These are phyloP conservation scores for Euphorbia celastroides DNA, from an alignment of 441 rosid genomes.

Conservation along the genomic window DNA sequence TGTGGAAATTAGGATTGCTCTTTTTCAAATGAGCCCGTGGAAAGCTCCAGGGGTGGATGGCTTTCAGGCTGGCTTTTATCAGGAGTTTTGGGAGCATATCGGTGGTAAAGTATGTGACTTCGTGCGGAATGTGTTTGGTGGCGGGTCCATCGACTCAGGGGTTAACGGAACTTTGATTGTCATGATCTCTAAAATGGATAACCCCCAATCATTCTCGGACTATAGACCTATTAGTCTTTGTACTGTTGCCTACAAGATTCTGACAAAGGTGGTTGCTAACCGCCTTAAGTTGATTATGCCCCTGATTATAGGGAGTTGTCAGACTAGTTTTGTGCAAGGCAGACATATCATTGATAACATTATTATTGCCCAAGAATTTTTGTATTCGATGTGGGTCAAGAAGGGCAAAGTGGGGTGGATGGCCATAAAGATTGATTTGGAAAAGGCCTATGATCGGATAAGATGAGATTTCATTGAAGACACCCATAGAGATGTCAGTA, in stretches of 20 bases:
- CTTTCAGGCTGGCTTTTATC: too few relatives aligned
- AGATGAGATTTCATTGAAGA: too few relatives aligned
- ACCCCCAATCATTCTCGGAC: background rate
- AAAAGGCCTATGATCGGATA: too few relatives aligned
- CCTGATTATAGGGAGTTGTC: background rate
- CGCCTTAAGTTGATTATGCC: background rate
- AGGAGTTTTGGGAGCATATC: too few relatives aligned
- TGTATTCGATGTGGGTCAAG: background rate
- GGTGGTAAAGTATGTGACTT: too few relatives aligned
- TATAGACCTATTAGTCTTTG: background rate
- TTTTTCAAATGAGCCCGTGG: too few relatives aligned
- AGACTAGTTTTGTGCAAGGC: background rate
- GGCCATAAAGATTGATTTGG: background rate
- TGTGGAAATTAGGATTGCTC: background rate
- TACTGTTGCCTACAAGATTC: background rate
- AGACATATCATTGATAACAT: background rate
- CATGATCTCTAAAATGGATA: background rate
- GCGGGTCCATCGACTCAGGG: too few relatives aligned
- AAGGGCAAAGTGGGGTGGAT: background rate
- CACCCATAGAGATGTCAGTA: too few relatives aligned
- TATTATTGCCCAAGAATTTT: background rate
- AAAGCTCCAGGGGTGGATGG: too few relatives aligned
- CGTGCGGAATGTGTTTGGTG: too few relatives aligned
- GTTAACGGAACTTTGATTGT: background rate
- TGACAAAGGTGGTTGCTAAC: background rate